phyloP scores from a whole-genome alignment of 2,329 filamentous ascomycete genomes.

The Fusarium brevicatenulatum region DNA sequence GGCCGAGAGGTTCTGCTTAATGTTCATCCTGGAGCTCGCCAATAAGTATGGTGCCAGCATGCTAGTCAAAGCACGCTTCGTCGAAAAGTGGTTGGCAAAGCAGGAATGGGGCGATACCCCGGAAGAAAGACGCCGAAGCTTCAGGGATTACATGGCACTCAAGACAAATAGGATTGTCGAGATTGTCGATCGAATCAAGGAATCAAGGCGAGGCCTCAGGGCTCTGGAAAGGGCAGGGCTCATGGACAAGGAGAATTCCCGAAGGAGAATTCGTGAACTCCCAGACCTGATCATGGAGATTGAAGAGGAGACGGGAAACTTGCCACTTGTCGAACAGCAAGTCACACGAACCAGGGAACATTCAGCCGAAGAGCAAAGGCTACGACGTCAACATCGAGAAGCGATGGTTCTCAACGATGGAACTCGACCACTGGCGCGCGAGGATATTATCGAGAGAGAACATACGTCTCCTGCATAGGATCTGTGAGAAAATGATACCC shows the following conservation, averaged over 20 bases:
- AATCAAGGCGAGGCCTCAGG: slow-evolving; percentile 61
- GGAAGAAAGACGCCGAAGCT: slow-evolving; percentile 64
- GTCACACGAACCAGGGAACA: slow-evolving; percentile 57
- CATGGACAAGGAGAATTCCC: slow-evolving; percentile 50
- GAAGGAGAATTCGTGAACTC: slow-evolving; percentile 44
- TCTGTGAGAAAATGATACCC: slow-evolving; percentile 1
- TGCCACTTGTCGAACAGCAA: slow-evolving; percentile 43
- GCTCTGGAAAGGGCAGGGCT: slow-evolving; percentile 63
- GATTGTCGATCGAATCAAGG: slow-evolving; percentile 61
- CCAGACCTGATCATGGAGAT: slow-evolving; percentile 50
- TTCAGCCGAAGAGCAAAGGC: slow-evolving; percentile 73
- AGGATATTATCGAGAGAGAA: slow-evolving; percentile 80
- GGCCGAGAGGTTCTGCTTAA: slow-evolving; percentile 68
- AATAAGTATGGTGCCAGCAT: slow-evolving; percentile 66
- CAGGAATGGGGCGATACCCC: slow-evolving; percentile 73
- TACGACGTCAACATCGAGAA: slow-evolving; percentile 81
- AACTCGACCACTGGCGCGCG: slow-evolving; percentile 75
- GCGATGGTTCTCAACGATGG: slow-evolving; percentile 92
- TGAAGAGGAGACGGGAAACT: slow-evolving; percentile 42
- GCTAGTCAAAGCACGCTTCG: slow-evolving; percentile 70
- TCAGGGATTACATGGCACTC: slow-evolving; percentile 60
- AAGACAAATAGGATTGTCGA: slow-evolving; percentile 64
- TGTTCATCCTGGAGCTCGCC: slow-evolving; percentile 68
- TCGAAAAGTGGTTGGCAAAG: slow-evolving; percentile 78
- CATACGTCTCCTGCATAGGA: slow-evolving; percentile 51